phyloP scores from a whole-genome alignment of 768 basidiomycete genomes.

The Lepiota venenata region DNA sequence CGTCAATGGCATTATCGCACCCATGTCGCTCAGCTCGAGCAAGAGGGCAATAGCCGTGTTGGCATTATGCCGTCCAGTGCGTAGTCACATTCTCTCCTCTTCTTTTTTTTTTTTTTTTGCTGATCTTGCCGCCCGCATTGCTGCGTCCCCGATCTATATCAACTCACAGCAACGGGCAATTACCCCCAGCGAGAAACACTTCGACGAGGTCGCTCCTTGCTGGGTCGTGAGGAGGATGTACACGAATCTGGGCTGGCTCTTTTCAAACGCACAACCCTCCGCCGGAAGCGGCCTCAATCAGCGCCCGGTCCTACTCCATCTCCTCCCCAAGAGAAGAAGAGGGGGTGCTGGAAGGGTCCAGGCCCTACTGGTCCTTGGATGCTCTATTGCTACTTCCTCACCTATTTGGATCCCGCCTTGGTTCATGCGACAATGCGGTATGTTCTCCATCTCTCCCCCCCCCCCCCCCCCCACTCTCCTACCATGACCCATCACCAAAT shows the following conservation, averaged over 20 bases:
- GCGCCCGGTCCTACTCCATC: conserved; percentile 36
- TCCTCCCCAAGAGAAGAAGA: conserved; percentile 33
- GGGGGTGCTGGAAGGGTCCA: conserved; percentile 70
- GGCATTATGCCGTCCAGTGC: conserved; percentile 81
- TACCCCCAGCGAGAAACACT: conserved; percentile 58
- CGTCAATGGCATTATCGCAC: conserved; percentile 92
- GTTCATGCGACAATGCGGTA: conserved; percentile 75
- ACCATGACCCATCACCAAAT: conserved; percentile 1
- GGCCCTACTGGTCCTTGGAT: conserved; percentile 95
- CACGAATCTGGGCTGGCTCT: conserved; percentile 91
- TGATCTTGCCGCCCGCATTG: neutral
- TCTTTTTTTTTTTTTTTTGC: conserved; percentile 13
- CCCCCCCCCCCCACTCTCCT: too few species aligned
- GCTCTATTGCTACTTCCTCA: conserved; percentile 87
- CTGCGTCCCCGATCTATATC: conserved; percentile 2
- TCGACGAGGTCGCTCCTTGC: conserved; percentile 84
- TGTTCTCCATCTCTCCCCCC: conserved; percentile 26
- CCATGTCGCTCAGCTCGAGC: conserved; percentile 76
- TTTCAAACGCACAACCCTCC: conserved; percentile 83
- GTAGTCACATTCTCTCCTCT: conserved; percentile 30
- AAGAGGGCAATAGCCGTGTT: conserved; percentile 59
- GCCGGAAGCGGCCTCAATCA: conserved; percentile 58
- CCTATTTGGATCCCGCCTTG: conserved; percentile 80
- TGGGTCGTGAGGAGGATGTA: conserved; percentile 87
- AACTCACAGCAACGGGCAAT: conserved; percentile 68